Evolutionary conservation across 2,329 filamentous ascomycete species (phyloP), one percentile per base, ranked within the genome.

Genomic region (Raffaelea ambrosiae): DNA sequence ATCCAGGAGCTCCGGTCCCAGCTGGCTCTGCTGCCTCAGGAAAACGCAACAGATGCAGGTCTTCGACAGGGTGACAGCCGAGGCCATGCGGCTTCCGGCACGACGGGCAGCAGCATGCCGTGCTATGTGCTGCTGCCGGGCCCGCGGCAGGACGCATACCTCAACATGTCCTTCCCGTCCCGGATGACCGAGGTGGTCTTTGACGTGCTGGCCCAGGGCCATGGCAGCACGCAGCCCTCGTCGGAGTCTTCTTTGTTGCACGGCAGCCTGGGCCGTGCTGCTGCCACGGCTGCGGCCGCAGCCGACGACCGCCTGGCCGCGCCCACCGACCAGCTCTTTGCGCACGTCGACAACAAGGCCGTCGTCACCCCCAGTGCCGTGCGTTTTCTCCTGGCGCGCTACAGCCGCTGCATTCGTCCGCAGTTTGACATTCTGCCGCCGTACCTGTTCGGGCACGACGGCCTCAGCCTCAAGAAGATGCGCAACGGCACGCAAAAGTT

Each of bases 1-100:
- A 47, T 42, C 21, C 45, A 47, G 40, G 45, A 47, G 20, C 45
- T 47, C 3, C 23, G 33, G 13, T 22, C 45, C 3, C 45, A 47
- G 21, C 18, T 47, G 31, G 39, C 45, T 13, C 31, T 47, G 3
- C 40, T 43, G 29, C 40, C 45, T 2, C 40, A 47, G 20, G 40
- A 18, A n/a, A 19, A 36, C 13, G 5, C 43, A 18, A 19, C 16
- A 22, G 13, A 39, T 18, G 36, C 9, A 14, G n/a, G n/a, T n/a
- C n/a, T n/a, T n/a, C n/a, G n/a, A n/a, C n/a, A 39, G 19, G 31
- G 26, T 13, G 7, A 29, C 26, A 29, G 26, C 26, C 7, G 13
- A 29, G 13, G 26, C 13, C 26, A 7, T 13, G 7, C 7, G 26
- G 9, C 21, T 11, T 3, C 31, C 29, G 9, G 7, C n/a, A 16